These are phyloP conservation scores for Streptanthus diversifolius DNA, from an alignment of 345 rosid species.

Conservation along the genomic window DNA sequence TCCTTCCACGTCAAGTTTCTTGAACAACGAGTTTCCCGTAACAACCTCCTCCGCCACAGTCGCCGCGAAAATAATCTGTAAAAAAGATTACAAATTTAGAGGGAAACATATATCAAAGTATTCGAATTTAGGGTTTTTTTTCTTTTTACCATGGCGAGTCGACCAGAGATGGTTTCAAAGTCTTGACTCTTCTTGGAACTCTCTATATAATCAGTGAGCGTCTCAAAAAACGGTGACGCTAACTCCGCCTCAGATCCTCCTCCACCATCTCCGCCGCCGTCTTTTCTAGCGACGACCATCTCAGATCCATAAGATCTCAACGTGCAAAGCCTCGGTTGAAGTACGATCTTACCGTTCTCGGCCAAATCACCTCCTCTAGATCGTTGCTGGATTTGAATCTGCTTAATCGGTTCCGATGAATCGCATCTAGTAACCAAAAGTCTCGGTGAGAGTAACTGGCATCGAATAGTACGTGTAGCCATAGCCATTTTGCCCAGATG, in stretches of 20 bases:
- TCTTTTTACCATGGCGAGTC: constrained; percentile 69
- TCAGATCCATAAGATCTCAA: constrained; percentile 83
- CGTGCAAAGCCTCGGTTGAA: constrained; percentile 84
- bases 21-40: constrained; percentile 75
- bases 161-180: constrained; percentile 85
- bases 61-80: constrained; percentile 79
- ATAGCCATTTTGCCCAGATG: constrained; percentile 49
- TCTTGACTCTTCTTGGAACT: constrained; percentile 86
- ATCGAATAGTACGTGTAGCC: constrained; percentile 48
- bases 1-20: constrained; percentile 75
- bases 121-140: background rate
- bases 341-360: constrained; percentile 57
- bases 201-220: constrained; percentile 78
- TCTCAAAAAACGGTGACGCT: constrained; percentile 64
- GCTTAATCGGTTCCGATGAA: constrained; percentile 37
- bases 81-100: background rate
- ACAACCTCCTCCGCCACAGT: constrained; percentile 61
- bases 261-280: constrained; percentile 30
- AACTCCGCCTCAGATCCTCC: constrained; percentile 27
- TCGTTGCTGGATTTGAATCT: constrained; percentile 33
- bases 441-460: constrained; percentile 21
- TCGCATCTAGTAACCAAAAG: constrained; percentile 17
- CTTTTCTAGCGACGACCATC: constrained; percentile 46
- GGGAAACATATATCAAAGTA: background rate
- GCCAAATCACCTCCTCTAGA: constrained; percentile 33